Evolutionary conservation across 371 early-diverging fungal species (phyloP), one percentile per base, ranked within the genome.

Genomic region (Actinomucor elegans): DNA sequence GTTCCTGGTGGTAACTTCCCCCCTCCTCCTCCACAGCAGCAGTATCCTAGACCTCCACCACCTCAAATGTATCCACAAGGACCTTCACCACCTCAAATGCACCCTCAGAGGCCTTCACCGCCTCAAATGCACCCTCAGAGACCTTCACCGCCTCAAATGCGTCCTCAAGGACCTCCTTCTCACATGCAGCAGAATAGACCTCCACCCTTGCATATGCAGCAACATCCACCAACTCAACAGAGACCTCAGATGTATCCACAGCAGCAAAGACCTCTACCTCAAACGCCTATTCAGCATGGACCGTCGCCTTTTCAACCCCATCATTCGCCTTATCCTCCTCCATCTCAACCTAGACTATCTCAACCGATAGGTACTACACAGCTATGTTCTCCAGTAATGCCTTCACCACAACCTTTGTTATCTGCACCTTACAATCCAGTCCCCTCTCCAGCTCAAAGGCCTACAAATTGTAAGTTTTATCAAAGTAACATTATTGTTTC

Each of bases 401-500:
- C 57, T 29, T 44, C 57, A 6, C 48, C 61, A 20, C 61, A 55
- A 29, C 57, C 64, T 2, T 46, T 63, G 24, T 17, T 63, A 23
- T 63, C 64, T 7, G 42, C 64, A 0, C 45, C 63, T 4, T 62
- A 52, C 34, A 52, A 62, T 31, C 63, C 57, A n/a, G 48, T 26
- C 1, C 57, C 48, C 1, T 36, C 52, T 15, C 57, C 56, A 12
- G 27, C 31, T 23, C 6, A 20, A 12, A 36, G 45, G 20, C 58
- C 58, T 6, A 27, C 29, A 8, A 17, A 24, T 34, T 18, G 53
- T 45, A 45, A 35, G 32, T 18, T 11, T 21, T 12, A 26, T 9
- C n/a, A n/a, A n/a, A n/a, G n/a, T n/a, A n/a, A n/a, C n/a, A n/a
- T n/a, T n/a, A n/a, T n/a, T n/a, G n/a, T n/a, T n/a, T n/a, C n/a